Evolutionary conservation across 2,329 filamentous ascomycete genomes (phyloP), one percentile per base, ranked within the genome.

Genomic region (Colletotrichum kahawae): DNA sequence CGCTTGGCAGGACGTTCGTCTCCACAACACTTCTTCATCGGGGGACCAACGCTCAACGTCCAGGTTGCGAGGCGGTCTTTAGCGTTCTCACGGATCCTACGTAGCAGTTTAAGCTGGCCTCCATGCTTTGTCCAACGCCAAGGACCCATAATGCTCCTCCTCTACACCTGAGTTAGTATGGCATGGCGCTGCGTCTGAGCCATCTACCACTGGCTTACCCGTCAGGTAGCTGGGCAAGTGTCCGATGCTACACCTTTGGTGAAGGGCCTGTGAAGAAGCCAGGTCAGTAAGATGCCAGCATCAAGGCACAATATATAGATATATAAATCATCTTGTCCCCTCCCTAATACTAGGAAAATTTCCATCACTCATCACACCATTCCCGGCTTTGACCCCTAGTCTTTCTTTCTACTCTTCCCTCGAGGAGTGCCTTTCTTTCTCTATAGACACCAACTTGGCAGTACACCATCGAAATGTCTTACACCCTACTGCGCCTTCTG

Each of bases 1-100:
- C 51, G n/a, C 71, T 66, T 71, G 67, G 71, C 60, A 48, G 65
- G 24, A 36, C 31, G 9, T n/a, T 65, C 60, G 66, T 74, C 62
- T 71, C 71, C 62, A 62, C 60, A 29, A 51, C 4, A 5, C 13
- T 31, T 54, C 21, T 62, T 59, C 67, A 62, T 43, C 68, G 51
- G 62, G 66, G 59, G 60, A 43, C 33, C 24, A 24, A 74, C n/a
- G 38, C 59, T 33, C 54, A 27, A 43, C 21, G 36, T 13, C 31
- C 70, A 60, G 51, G 29, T 54, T 1, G 18, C 16, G 67, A 66
- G 71, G 68, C 62, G 51, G 38, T 31, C 62, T 43, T 54, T 74
- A 60, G 71, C 29, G 38, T 56, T 27, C n/a, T 64, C 43, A 34
- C 63, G 31, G 33, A 66, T 24, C 16, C 48, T 18, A 7, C 43